Percentiles rank a stretch among this genome's conserved stretches.
Evolutionary conservation across 148 eudicot genomes (phyloP).

Genomic region (Rhododendron henanense): DNA sequence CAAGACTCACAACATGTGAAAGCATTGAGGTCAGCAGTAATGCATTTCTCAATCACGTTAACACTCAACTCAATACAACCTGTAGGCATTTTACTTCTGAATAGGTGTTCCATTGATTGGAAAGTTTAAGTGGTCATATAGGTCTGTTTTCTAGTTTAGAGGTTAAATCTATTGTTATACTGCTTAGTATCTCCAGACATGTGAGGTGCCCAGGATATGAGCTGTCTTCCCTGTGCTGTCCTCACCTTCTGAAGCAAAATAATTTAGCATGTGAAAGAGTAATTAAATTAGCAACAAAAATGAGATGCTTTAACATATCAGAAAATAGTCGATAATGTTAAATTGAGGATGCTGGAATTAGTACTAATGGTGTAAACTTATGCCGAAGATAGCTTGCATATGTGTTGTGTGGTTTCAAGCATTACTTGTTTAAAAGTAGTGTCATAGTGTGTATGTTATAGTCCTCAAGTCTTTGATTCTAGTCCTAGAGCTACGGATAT

Average conservation of each 20-base stretch:
- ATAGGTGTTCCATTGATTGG: neutral
- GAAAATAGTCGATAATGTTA: neutral
- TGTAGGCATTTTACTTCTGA: neutral
- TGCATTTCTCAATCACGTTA: neutral
- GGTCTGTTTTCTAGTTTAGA: neutral
- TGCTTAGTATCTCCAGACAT: neutral
- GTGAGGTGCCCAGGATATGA: neutral
- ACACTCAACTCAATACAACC: neutral
- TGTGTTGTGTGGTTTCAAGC: neutral
- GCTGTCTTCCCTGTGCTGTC: neutral
- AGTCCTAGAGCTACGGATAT: neutral
- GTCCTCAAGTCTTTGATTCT: neutral
- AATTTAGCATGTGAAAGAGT: neutral
- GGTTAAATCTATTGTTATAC: neutral
- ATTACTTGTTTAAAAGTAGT: neutral
- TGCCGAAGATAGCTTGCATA: slow-evolving; percentile 3
- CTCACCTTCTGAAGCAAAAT: neutral
- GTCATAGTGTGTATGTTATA: neutral
- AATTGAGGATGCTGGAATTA: neutral
- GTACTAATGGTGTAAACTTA: neutral
- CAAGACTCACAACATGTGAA: slow-evolving; percentile 88
- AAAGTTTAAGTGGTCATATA: neutral
- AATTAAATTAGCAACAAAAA: neutral
- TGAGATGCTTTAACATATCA: neutral
- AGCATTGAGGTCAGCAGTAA: slow-evolving; percentile 73